Percentiles rank a stretch among this genome's conserved stretches.
phyloP scores from a whole-genome alignment of 179 eudicot genomes.

The Amaranthus tricolor region DNA sequence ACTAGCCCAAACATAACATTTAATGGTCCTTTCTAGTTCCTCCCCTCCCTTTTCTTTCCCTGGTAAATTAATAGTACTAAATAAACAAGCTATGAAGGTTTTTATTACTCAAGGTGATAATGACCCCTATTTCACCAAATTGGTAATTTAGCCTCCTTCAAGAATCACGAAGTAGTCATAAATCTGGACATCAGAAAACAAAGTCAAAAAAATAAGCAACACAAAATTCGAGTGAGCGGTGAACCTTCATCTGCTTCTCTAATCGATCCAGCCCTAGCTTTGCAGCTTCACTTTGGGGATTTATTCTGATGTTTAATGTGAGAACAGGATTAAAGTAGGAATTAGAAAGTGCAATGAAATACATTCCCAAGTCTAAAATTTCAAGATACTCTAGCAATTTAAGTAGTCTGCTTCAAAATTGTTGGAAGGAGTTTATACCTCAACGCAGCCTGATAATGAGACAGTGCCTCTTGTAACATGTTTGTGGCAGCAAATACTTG shows the following conservation, averaged over 20 bases:
- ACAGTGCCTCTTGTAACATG: constrained; percentile 86
- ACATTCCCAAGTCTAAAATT: not conserved
- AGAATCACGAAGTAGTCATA: too few species aligned
- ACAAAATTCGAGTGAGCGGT: constrained; percentile 10
- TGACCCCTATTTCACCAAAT: not conserved
- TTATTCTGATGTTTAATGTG: constrained; percentile 48
- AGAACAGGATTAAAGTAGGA: not conserved
- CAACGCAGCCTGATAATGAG: constrained; percentile 89
- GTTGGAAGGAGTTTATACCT: constrained; percentile 41
- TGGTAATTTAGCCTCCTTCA: not conserved
- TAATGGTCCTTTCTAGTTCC: too few species aligned
- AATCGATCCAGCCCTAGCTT: constrained; percentile 84
- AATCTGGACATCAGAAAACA: too few species aligned
- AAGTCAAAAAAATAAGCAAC: not conserved
- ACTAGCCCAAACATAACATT: too few species aligned
- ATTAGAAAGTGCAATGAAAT: not conserved
- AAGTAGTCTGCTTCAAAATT: not conserved
- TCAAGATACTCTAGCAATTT: not conserved
- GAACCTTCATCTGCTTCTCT: constrained; percentile 95
- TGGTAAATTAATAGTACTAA: too few species aligned
- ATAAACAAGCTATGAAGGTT: not conserved
- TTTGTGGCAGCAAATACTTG: constrained; percentile 94
- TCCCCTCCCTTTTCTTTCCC: too few species aligned
- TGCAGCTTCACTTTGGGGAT: constrained; percentile 86
- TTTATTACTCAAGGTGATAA: not conserved